phyloP scores from a whole-genome alignment of 2,329 filamentous ascomycete species.

The Lachnellula hyalina region DNA sequence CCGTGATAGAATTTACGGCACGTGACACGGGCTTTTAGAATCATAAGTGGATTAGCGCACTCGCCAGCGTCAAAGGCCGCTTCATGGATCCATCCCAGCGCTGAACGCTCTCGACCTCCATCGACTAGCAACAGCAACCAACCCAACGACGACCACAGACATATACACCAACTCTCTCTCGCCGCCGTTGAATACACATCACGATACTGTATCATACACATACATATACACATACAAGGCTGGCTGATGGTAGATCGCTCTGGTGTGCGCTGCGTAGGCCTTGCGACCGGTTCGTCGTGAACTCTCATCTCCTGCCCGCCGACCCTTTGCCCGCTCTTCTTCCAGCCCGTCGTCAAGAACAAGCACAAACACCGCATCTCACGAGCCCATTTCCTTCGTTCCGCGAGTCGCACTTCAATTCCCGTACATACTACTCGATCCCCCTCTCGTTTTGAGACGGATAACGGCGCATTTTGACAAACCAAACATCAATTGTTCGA shows the following conservation, averaged over 20 bases:
- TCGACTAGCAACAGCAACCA: not conserved
- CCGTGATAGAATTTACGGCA: not conserved
- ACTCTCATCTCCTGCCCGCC: not conserved
- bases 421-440: not conserved
- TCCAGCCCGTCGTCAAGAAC: constrained; percentile 1
- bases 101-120: not conserved
- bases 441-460: constrained; percentile 3
- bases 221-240: constrained; percentile 24
- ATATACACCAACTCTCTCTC: not conserved
- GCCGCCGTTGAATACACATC: constrained; percentile 2
- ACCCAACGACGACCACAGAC: not conserved
- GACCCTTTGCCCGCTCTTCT: constrained; percentile 7
- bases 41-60: not conserved
- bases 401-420: constrained; percentile 4
- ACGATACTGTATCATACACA: constrained; percentile 1
- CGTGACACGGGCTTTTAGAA: not conserved
- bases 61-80: not conserved
- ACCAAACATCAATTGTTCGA: constrained; percentile 9
- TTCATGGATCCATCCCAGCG: not conserved
- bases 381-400: constrained; percentile 6
- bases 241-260: constrained; percentile 11
- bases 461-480: constrained; percentile 15
- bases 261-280: constrained; percentile 16
- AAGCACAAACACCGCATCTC: constrained; percentile 4
- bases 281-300: constrained; percentile 12